Conservation (phyloP, 2,329 filamentous ascomycete genomes). For the Emergomyces pasteurianus region DNA sequence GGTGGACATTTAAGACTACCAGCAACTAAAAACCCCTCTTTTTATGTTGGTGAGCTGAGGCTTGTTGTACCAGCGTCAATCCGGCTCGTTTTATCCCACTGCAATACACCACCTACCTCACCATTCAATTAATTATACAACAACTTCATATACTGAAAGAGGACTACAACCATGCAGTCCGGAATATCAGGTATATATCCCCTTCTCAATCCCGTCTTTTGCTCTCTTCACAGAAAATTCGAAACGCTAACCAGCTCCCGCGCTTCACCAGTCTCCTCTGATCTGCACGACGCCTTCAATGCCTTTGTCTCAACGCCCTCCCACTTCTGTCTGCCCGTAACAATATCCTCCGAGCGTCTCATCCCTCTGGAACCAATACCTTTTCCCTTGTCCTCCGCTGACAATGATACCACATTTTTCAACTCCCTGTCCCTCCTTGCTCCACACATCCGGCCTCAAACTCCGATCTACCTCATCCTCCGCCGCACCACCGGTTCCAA, state of each 20-base stretch:
- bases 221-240: constrained; percentile 1
- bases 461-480: constrained; percentile 50
- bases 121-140: background rate
- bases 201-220: background rate
- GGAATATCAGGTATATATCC: constrained; percentile 32
- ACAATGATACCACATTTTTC: constrained; percentile 35
- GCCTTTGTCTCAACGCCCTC: constrained; percentile 28
- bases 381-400: constrained; percentile 21
- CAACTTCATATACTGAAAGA: background rate
- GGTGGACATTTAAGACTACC: background rate
- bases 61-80: too few species aligned
- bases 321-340: constrained; percentile 34
- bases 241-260: background rate
- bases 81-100: background rate
- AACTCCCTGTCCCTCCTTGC: constrained; percentile 39
- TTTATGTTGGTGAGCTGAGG: background rate
- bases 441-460: constrained; percentile 41
- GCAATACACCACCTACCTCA: background rate
- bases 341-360: constrained; percentile 33
- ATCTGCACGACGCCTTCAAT: constrained; percentile 36
- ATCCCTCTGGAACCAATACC: constrained; percentile 28
- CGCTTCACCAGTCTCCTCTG: constrained; percentile 28
- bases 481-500: constrained; percentile 33
- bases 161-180: constrained; percentile 32
- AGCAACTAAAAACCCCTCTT: too few species aligned